These are phyloP conservation scores for Phytophthora meadii DNA, from an alignment of 352 stramenopile species.

Conservation along the genomic window DNA sequence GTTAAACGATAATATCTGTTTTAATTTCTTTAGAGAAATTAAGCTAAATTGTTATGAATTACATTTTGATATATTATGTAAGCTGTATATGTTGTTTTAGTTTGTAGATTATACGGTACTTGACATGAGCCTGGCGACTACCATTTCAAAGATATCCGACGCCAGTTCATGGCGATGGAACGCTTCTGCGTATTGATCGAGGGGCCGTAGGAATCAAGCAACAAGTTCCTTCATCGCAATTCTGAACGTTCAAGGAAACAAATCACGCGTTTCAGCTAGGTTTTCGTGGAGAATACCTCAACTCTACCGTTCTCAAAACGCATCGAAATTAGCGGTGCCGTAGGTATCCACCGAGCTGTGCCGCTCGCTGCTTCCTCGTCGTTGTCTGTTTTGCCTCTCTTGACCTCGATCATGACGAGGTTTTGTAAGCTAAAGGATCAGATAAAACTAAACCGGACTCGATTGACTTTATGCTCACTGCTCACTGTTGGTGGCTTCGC, in stretches of 20 bases:
- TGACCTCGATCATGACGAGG: constrained; percentile 4
- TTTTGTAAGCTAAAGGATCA: constrained; percentile 6
- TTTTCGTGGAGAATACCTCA: neutral
- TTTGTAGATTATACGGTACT: constrained; percentile 2
- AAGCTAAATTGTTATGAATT: neutral
- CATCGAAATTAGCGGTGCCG: constrained; percentile 10
- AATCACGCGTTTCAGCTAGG: neutral
- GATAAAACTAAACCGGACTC: constrained; percentile 23
- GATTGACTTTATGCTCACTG: constrained; percentile 31
- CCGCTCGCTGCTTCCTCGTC: constrained; percentile 4
- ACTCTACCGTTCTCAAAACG: neutral
- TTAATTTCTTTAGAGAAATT: neutral
- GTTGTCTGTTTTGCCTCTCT: constrained; percentile 5
- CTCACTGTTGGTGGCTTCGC: constrained; percentile 15
- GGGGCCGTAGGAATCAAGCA: constrained; percentile 1
- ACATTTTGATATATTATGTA: neutral
- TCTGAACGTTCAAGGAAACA: constrained; percentile 8
- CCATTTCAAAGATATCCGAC: neutral
- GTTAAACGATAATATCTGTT: neutral
- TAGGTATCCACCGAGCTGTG: constrained; percentile 16
- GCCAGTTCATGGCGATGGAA: constrained; percentile 17
- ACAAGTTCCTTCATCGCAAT: neutral
- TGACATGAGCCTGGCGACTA: neutral
- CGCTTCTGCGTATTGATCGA: constrained; percentile 6
- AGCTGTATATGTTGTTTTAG: neutral